Base-by-base conservation (phyloP, 495 filamentous ascomycete species). In the Podospora comata region DNA sequence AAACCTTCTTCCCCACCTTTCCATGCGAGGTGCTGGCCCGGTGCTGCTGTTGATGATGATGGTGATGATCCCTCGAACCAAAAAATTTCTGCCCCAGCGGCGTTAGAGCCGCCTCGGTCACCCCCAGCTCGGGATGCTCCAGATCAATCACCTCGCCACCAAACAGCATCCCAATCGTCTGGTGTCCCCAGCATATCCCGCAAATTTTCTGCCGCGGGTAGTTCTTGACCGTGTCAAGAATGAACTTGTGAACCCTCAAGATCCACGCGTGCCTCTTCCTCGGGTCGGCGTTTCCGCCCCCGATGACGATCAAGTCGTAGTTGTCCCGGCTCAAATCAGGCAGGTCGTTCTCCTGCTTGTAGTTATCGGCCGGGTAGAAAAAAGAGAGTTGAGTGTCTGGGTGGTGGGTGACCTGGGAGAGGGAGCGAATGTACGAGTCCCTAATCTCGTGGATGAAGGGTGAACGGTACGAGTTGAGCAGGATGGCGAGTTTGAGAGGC, bases 151-250 rank as follows among this genome's bases (percentile, higher is more conserved):
- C 66, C 62, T 71, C 73, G 1, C 77, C 82, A 3, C 83, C 82
- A 69, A 83, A 80, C 19, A 81, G 62, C 26, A 79, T 56, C 5
- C 70, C 71, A 32, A 83, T 79, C 32, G 80, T 81, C 73, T 85
- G 81, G 71, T 84, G 81, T 30, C 82, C 83, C 81, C 81, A 84
- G 74, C 80, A 82, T 19, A 84, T 78, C 0, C 81, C 80, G 13
- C 79, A 65, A 44, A 85, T 62, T 69, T 85, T 85, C 70, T 79
- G 78, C 44, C 73, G 59, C 26, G 81, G 80, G 65, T 73, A 72
- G 30, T 77, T 61, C 6, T 48, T 63, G n/a, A 79, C 78, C 6
- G 80, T 70, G 30, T 74, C 74, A 19, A 77, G 76, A 26, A 85
- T 70, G 63, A 81, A 84, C 2, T 71, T 57, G 61, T 82, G 81